These are phyloP conservation scores for Chlamydomonas sp. DNA, from an alignment of 139 green algal genomes.

Conservation along the genomic window DNA sequence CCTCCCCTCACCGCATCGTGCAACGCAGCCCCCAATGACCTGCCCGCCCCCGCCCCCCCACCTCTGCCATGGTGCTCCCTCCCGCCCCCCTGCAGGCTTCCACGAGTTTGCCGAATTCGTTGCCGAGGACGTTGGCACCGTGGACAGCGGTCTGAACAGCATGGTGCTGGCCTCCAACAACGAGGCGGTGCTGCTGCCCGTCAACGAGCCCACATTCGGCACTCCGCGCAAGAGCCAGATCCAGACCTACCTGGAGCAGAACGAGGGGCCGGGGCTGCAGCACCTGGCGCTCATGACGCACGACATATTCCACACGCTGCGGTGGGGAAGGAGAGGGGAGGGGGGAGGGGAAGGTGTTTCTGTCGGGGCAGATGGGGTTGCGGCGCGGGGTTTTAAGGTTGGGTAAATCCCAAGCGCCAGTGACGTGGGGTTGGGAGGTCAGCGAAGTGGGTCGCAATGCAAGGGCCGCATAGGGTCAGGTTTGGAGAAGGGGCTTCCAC, in stretches of 20 bases:
- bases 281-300: slow-evolving; percentile 97
- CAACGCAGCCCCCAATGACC: not conserved
- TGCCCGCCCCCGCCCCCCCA: not conserved
- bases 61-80: not conserved
- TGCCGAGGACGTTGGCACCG: slow-evolving; percentile 95
- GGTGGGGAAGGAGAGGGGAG: slow-evolving; percentile 17
- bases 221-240: slow-evolving; percentile 89
- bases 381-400: too few relatives aligned
- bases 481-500: too few relatives aligned
- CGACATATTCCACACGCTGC: slow-evolving; percentile 93
- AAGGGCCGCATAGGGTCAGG: too few relatives aligned
- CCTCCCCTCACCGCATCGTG: too few relatives aligned
- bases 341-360: not conserved
- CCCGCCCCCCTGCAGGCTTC: slow-evolving; percentile 71
- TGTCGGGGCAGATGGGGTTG: too few relatives aligned
- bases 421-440: too few relatives aligned
- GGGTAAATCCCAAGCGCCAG: too few relatives aligned
- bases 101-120: slow-evolving; percentile 99
- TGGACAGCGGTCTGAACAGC: slow-evolving; percentile 92
- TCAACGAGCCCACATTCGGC: slow-evolving; percentile 97
- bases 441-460: too few relatives aligned
- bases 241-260: slow-evolving; percentile 98
- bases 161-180: slow-evolving; percentile 95
- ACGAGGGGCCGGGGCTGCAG: slow-evolving; percentile 96
- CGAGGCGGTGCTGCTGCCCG: slow-evolving; percentile 94